A percentile compares a stretch with the other conserved stretches of the same genome.
Evolutionary conservation across 78 protist species (phyloP).

Genomic region (Mastigamoeba balamuthi): DNA sequence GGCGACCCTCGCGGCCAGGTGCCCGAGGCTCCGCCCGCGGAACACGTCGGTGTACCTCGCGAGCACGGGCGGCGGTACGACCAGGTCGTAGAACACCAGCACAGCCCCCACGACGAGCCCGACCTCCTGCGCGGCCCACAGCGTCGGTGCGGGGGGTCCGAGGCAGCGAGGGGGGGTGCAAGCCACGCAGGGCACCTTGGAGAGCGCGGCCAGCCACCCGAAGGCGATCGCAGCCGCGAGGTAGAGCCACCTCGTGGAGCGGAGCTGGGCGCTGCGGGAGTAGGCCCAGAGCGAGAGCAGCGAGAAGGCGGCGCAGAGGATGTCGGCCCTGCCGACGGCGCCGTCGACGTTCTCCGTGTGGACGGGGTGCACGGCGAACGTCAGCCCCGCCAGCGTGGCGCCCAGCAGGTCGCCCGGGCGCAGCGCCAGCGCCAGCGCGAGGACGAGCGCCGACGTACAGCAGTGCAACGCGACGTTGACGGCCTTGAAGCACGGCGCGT

Average conservation of each 20-base stretch:
- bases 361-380: slow-evolving; percentile 20
- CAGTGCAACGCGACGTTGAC: too few relatives aligned
- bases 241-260: background rate
- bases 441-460: too few relatives aligned
- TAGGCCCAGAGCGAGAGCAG: background rate
- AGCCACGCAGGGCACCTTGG: background rate
- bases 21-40: background rate
- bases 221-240: background rate
- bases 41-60: background rate
- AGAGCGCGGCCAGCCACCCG: background rate
- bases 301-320: slow-evolving; percentile 1
- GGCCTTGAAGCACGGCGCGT: too few relatives aligned
- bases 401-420: background rate
- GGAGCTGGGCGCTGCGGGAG: background rate
- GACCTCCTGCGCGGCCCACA: too few relatives aligned
- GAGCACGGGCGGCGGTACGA: too few relatives aligned
- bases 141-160: background rate
- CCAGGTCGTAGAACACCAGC: background rate
- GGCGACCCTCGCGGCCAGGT: background rate
- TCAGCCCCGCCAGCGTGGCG: background rate
- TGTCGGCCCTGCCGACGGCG: slow-evolving; percentile 34
- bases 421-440: too few relatives aligned
- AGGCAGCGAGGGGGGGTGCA: background rate
- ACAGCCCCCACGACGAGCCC: too few relatives aligned
- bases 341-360: slow-evolving; percentile 28